Evolutionary conservation across 257 asterid species (phyloP).

Genomic region (Scutellaria baicalensis): DNA sequence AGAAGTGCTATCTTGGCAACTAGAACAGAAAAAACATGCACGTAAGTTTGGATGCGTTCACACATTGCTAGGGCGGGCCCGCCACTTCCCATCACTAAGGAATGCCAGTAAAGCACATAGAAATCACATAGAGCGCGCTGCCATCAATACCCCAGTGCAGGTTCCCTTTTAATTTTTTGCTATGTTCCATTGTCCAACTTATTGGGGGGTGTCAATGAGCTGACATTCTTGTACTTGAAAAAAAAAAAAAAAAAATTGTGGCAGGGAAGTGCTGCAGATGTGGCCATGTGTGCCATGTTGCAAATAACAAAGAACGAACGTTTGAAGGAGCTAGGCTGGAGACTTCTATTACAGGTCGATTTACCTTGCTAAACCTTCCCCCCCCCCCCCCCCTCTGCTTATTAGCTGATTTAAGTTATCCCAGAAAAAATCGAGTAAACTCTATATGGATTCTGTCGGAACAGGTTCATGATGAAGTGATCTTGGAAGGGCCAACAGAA

Average conservation of each 20-base stretch:
- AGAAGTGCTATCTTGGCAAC: slow-evolving; percentile 88
- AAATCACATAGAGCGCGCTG: slow-evolving; percentile 92
- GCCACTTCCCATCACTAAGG: slow-evolving; percentile 68
- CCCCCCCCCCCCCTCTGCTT: too few relatives aligned
- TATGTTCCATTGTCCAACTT: neutral
- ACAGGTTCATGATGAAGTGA: slow-evolving; percentile 91
- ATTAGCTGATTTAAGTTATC: neutral
- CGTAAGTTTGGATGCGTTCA: slow-evolving; percentile 36
- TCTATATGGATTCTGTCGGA: neutral
- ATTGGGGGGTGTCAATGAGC: neutral
- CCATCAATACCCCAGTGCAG: slow-evolving; percentile 98
- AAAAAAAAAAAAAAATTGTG: neutral
- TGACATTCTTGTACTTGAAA: neutral
- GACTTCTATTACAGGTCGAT: slow-evolving; percentile 74
- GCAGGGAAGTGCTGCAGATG: slow-evolving; percentile 99
- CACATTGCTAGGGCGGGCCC: slow-evolving; percentile 90
- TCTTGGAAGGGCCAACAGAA: slow-evolving; percentile 87
- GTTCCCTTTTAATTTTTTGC: slow-evolving; percentile 17
- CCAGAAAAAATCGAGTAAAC: neutral
- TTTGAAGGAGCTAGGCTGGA: slow-evolving; percentile 81
- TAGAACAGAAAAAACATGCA: slow-evolving; percentile 68
- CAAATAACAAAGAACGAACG: slow-evolving; percentile 64
- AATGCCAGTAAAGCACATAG: slow-evolving; percentile 48
- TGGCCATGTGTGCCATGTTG: slow-evolving; percentile 97
- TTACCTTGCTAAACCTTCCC: neutral